A percentile compares a stretch with the other conserved stretches of the same genome.
Evolutionary conservation across 2,329 filamentous ascomycete genomes (phyloP).

Genomic region (Pseudogymnoascus sp.): DNA sequence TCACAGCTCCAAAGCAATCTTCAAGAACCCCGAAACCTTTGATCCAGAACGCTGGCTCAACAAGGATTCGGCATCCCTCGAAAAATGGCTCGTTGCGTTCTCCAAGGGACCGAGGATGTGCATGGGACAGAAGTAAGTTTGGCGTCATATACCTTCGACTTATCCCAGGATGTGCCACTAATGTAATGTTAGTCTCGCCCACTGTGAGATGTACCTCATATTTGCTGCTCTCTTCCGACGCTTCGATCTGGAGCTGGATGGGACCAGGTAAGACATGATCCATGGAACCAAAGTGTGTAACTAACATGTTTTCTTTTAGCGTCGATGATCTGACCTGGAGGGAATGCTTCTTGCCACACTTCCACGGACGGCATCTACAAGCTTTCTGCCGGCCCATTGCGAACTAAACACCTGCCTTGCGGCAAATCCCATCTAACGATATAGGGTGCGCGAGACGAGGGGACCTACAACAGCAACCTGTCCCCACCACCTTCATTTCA

Average conservation of each 20-base stretch:
- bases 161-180: background rate
- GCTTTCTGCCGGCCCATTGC: conserved; percentile 19
- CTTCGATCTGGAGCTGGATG: conserved; percentile 25
- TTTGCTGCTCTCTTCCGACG: conserved; percentile 27
- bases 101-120: conserved; percentile 35
- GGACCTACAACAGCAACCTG: background rate
- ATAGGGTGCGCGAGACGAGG: background rate
- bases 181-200: conserved; percentile 15
- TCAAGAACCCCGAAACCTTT: conserved; percentile 18
- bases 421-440: background rate
- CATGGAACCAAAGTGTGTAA: background rate
- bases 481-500: background rate
- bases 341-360: conserved; percentile 23
- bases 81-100: conserved; percentile 36
- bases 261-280: conserved; percentile 17
- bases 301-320: background rate
- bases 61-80: conserved; percentile 5
- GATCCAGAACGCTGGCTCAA: conserved; percentile 20
- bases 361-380: conserved; percentile 18
- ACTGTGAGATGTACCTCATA: conserved; percentile 28
- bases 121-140: conserved; percentile 23
- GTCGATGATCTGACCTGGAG: conserved; percentile 25
- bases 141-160: background rate
- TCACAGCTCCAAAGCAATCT: conserved; percentile 21
- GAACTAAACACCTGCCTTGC: background rate